Percentiles rank a stretch among this genome's conserved stretches.
Evolutionary conservation across 2,329 filamentous ascomycete genomes (phyloP).

Genomic region (Pyricularia sp.): DNA sequence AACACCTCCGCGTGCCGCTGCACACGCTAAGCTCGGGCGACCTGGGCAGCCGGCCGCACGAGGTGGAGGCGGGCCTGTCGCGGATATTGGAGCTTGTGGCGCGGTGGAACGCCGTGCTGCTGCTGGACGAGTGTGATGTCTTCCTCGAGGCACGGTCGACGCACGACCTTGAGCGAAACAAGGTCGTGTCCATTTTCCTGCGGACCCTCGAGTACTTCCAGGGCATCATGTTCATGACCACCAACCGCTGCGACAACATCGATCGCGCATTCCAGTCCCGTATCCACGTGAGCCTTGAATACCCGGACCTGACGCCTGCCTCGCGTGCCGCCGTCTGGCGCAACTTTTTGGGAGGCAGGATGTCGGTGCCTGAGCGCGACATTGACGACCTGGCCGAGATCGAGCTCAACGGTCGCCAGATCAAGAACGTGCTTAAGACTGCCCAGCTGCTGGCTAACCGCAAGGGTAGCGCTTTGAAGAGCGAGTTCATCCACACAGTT

Average conservation of each 20-base stretch:
- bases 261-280: slow-evolving; percentile 37
- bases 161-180: slow-evolving; percentile 28
- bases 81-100: slow-evolving; percentile 65
- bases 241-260: slow-evolving; percentile 34
- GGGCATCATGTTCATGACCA: slow-evolving; percentile 39
- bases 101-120: slow-evolving; percentile 61
- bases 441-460: slow-evolving; percentile 20
- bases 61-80: slow-evolving; percentile 56
- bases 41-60: slow-evolving; percentile 55
- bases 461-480: slow-evolving; percentile 22
- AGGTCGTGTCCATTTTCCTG: slow-evolving; percentile 27
- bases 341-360: slow-evolving; percentile 26
- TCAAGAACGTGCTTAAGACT: slow-evolving; percentile 27
- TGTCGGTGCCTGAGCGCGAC: slow-evolving; percentile 19
- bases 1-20: slow-evolving; percentile 37
- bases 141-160: slow-evolving; percentile 12
- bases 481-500: slow-evolving; percentile 19
- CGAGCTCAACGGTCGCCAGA: slow-evolving; percentile 23
- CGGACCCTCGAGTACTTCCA: slow-evolving; percentile 37
- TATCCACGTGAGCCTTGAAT: slow-evolving; percentile 38
- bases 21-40: slow-evolving; percentile 55
- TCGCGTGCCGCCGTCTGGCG: slow-evolving; percentile 26
- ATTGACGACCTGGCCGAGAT: slow-evolving; percentile 28
- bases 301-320: slow-evolving; percentile 27
- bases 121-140: slow-evolving; percentile 60